phyloP scores from a whole-genome alignment of 331 rosid species.

The Ulmus americana region DNA sequence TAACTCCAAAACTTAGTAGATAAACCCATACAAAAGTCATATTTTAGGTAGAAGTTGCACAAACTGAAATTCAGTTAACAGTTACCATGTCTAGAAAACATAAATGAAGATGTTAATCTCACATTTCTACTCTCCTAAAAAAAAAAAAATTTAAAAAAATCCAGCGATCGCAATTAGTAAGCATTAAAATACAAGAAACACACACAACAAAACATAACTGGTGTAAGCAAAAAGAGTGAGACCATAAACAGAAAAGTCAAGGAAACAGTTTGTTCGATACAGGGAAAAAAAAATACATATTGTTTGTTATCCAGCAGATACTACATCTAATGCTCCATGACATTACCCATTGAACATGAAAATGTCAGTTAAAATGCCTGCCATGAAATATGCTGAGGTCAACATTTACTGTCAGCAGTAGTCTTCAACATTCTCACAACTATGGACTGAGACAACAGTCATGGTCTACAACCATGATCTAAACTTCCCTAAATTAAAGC shows the following conservation, averaged over 20 bases:
- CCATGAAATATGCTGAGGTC: too few species aligned
- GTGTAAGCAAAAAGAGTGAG: background rate
- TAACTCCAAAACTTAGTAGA: constrained; percentile 19
- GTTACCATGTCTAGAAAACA: background rate
- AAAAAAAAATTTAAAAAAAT: background rate
- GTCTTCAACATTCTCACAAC: too few species aligned
- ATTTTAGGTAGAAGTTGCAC: constrained; percentile 4
- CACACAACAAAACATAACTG: background rate
- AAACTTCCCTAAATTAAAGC: too few species aligned
- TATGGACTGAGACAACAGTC: too few species aligned
- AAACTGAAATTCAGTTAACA: constrained; percentile 2
- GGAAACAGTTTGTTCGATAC: too few species aligned
- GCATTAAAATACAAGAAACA: background rate
- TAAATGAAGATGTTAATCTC: background rate
- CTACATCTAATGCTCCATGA: too few species aligned
- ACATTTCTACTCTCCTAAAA: background rate
- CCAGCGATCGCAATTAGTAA: background rate
- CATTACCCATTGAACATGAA: too few species aligned
- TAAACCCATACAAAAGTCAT: constrained; percentile 7
- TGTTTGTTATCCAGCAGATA: too few species aligned
- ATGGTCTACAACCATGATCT: too few species aligned
- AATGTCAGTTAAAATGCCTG: too few species aligned
- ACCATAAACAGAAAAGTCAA: background rate
- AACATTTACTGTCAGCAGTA: too few species aligned
- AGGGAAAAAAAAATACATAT: too few species aligned